Conservation (phyloP, 192 early-diverging fungal genomes). For the Coemansia sp. region DNA sequence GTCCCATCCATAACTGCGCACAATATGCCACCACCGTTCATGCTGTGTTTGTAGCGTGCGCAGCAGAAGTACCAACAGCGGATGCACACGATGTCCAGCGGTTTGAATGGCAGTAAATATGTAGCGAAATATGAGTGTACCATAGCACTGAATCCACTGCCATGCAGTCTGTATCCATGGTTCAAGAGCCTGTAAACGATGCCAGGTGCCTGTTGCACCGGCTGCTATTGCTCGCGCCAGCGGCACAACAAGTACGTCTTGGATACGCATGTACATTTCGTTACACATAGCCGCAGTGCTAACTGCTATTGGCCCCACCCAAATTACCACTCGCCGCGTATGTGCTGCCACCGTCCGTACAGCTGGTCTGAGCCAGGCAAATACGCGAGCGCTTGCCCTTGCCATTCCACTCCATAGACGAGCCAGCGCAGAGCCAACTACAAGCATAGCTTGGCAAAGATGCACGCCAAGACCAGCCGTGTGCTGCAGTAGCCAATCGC, state of each 20-base stretch:
- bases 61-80: neutral
- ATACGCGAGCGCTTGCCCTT: neutral
- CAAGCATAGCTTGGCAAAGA: neutral
- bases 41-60: neutral
- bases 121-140: neutral
- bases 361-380: neutral
- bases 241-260: neutral
- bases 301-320: neutral
- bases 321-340: neutral
- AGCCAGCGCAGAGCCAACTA: neutral
- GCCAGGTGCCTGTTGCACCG: neutral
- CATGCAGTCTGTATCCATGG: neutral
- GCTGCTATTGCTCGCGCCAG: neutral
- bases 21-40: neutral
- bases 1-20: neutral
- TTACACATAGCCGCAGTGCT: constrained; percentile 6
- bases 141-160: neutral
- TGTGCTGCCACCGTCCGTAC: neutral
- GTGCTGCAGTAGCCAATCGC: constrained; percentile 10
- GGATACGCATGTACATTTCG: neutral
- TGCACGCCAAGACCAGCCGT: neutral
- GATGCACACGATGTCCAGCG: neutral
- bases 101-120: neutral
- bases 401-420: neutral
- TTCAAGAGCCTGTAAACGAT: neutral